phyloP scores from a whole-genome alignment of 345 rosid genomes.

The Citrus hindsii region DNA sequence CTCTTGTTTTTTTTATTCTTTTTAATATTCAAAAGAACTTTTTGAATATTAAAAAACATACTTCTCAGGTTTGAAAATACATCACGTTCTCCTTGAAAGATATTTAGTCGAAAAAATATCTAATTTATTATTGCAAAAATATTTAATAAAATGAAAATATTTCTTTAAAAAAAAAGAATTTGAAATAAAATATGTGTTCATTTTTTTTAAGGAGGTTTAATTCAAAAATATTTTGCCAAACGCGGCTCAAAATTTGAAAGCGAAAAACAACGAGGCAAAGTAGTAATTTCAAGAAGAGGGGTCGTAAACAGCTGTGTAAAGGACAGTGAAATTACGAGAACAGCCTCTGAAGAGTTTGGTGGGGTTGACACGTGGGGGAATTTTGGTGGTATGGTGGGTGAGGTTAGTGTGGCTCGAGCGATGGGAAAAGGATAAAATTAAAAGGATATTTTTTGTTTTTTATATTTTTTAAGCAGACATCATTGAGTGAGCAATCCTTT shows the following conservation, averaged over 20 bases:
- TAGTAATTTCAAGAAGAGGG: background rate
- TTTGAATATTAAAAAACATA: too few species aligned
- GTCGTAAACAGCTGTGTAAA: background rate
- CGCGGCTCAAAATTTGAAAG: background rate
- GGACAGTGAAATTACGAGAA: background rate
- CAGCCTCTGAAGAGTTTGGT: background rate
- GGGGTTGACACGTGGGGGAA: constrained; percentile 10
- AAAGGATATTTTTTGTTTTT: background rate
- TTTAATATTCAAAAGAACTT: too few species aligned
- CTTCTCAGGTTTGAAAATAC: too few species aligned
- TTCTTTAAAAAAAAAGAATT: too few species aligned
- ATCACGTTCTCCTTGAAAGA: background rate
- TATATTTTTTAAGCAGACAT: background rate
- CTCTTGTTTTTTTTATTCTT: too few species aligned
- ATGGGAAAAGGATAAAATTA: background rate
- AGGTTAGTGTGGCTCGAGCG: constrained; percentile 6
- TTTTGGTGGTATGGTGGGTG: constrained; percentile 1
- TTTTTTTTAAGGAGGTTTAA: background rate
- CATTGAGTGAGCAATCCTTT: background rate
- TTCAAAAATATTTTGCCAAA: background rate
- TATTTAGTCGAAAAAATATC: background rate
- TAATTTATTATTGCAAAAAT: too few species aligned
- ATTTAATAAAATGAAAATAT: too few species aligned
- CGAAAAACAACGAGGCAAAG: background rate
- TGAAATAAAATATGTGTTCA: too few species aligned